A percentile compares a stretch with the other conserved stretches of the same genome.
Evolutionary conservation across 192 early-diverging fungal genomes (phyloP).

Genomic region (Dispira parvispora): DNA sequence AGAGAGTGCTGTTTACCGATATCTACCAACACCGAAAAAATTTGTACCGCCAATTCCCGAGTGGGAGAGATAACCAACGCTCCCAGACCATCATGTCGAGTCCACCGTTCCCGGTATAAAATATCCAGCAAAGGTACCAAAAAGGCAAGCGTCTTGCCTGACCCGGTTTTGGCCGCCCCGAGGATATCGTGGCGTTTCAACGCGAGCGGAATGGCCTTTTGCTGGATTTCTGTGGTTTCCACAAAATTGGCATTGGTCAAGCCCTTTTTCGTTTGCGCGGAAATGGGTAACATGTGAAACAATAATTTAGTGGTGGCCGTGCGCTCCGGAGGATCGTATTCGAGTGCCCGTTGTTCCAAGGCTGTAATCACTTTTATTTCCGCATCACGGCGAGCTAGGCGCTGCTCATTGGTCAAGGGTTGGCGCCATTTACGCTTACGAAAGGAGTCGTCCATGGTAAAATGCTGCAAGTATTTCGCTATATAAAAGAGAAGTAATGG

Average conservation of each 20-base stretch:
- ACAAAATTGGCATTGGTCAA: slow-evolving; percentile 67
- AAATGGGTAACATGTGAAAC: slow-evolving; percentile 14
- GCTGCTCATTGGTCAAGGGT: slow-evolving; percentile 11
- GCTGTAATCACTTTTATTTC: slow-evolving; percentile 18
- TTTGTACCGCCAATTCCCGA: slow-evolving; percentile 71
- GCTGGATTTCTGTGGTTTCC: slow-evolving; percentile 91
- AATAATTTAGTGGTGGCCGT: slow-evolving; percentile 15
- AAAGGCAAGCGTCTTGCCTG: slow-evolving; percentile 70
- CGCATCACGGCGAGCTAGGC: slow-evolving; percentile 18
- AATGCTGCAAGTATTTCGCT: no score
- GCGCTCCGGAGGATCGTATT: slow-evolving; percentile 12
- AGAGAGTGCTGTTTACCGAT: slow-evolving; percentile 54
- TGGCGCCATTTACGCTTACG: no score
- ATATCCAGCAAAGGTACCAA: slow-evolving; percentile 68
- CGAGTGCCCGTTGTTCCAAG: slow-evolving; percentile 22
- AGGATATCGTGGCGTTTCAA: slow-evolving; percentile 56
- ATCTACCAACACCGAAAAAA: slow-evolving; percentile 70
- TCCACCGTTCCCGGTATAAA: slow-evolving; percentile 73
- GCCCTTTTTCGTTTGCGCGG: slow-evolving; percentile 36
- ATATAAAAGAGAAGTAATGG: no score
- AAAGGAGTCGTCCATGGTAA: no score
- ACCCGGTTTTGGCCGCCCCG: slow-evolving; percentile 75
- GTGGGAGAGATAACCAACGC: slow-evolving; percentile 73
- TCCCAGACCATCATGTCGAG: slow-evolving; percentile 57
- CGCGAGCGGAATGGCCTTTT: slow-evolving; percentile 50